Evolutionary conservation across 371 early-diverging fungal species (phyloP), one percentile per base, ranked within the genome.

Genomic region (Mortierella sp.): DNA sequence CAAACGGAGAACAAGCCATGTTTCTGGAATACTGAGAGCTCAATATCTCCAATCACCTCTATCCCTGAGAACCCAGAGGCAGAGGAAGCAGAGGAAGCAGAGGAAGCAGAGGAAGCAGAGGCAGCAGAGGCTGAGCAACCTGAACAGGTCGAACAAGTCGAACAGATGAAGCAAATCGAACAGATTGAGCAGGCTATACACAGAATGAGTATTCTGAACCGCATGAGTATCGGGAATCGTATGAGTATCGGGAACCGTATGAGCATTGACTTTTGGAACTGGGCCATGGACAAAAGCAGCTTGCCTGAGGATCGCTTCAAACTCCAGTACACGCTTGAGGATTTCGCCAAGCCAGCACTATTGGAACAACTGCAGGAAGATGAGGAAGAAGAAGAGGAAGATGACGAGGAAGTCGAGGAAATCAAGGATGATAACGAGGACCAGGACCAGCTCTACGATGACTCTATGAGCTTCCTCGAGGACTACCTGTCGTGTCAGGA

Each of bases 401-500:
- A 43, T 5, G 19, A 43, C 19, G 44, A 49, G 8, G 50, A 28
- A 19, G 44, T 19, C 5, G 12, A 44, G 44, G n/a, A 44, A 19
- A 44, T 5, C 22, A 13, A 46, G 47, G 22, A 22, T 25, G 48
- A 12, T 4, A 24, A 47, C 7, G 48, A 44, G 54, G 1, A 24
- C 21, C 43, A 43, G 44, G 27, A 54, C 12, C 54, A 40, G 14
- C 54, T 52, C 28, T 45, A 44, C 27, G 28, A 60, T n/a, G 52
- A 60, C 34, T 60, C 60, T 39, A 9, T 51, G 31, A 43, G 19
- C 16, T 22, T 60, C 24, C 37, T 48, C 47, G 39, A 46, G 9
- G 44, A 39, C 12, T 9, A 27, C 2, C 25, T 39, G 7, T 17
- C 28, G 31, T 21, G 51, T 24, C 37, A 48, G 22, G 16, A 21